Percentiles rank a stretch among this genome's conserved stretches.
Evolutionary conservation across 768 basidiomycete species (phyloP).

Genomic region (Hirschioporus abietinus): DNA sequence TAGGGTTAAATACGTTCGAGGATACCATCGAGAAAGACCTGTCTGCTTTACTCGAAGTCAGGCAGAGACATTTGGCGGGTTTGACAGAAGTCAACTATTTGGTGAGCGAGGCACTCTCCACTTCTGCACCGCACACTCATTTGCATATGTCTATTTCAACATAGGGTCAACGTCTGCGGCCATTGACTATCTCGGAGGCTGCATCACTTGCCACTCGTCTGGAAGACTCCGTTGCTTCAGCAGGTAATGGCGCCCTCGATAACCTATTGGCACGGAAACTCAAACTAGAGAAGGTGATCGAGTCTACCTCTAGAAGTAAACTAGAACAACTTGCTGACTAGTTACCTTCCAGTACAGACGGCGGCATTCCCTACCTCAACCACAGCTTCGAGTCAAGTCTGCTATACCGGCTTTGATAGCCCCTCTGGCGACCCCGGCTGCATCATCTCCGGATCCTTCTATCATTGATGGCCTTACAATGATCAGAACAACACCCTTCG

Average conservation of each 20-base stretch:
- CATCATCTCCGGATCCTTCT: constrained; percentile 5
- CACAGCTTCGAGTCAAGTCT: background rate
- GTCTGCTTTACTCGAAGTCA: background rate
- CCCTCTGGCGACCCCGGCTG: background rate
- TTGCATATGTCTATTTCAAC: background rate
- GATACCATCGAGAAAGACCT: constrained; percentile 1
- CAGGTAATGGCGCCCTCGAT: constrained; percentile 18
- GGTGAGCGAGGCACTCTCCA: background rate
- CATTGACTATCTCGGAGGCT: constrained; percentile 38
- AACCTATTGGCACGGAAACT: constrained; percentile 39
- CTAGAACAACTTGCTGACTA: background rate
- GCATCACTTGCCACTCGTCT: constrained; percentile 24
- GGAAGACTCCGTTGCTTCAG: constrained; percentile 16
- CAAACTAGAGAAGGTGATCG: constrained; percentile 37
- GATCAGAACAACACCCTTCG: constrained; percentile 60
- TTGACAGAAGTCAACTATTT: background rate
- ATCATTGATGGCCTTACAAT: constrained; percentile 36
- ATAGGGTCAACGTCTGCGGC: constrained; percentile 33
- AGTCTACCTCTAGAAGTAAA: background rate
- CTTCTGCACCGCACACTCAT: background rate
- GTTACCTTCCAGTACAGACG: background rate
- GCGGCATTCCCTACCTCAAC: background rate
- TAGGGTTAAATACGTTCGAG: background rate
- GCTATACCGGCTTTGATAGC: background rate
- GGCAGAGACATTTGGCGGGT: background rate